Evolutionary conservation across 441 rosid species (phyloP), one percentile per base, ranked within the genome.

Genomic region (Metrosideros polymorpha): DNA sequence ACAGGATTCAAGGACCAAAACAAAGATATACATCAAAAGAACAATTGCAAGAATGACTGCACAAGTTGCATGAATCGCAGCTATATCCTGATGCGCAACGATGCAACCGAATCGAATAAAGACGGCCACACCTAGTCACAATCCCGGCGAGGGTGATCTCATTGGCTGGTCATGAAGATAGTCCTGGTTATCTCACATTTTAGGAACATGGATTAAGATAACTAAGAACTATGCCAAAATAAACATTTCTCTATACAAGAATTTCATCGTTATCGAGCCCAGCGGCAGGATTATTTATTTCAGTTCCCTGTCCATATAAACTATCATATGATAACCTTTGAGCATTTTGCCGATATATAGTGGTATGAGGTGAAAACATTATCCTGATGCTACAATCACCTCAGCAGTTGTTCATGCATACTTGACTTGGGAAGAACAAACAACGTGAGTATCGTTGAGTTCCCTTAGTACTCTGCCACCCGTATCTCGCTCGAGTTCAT

Each of bases 401-500:
- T 71, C 47, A 22, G 47, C 47, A 39, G 47, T 24, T 24, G n/a
- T 3, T 39, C 79, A 71, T 71, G 79, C 79, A 39, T 39, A 39
- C 47, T 39, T 13, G 66, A 57, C 66, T n/a, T 71, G 79, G 49
- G 79, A 5, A 24, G 39, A 71, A 39, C 79, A 71, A 24, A 71
- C 42, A 32, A 32, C 79, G 19, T 35, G 45, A 35, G 77, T 66
- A 66, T 22, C 27, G 27, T 66, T 39, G 79, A 89, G 85, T 89
- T 87, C 54, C 84, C 91, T 90, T 88, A 92, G 82, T 71, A 85
- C 12, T 85, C 77, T 55, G 84, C 95, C 90, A 91, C 95, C 86
- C 86, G 91, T 85, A 94, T 93, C 91, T 94, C 97, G 43, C 90
- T 89, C 39, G 90, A 30, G 87, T 75, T 90, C 85, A 89, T 4